phyloP scores from a whole-genome alignment of 805 yeast genomes.

The Ogataea trehaloabstinens region DNA sequence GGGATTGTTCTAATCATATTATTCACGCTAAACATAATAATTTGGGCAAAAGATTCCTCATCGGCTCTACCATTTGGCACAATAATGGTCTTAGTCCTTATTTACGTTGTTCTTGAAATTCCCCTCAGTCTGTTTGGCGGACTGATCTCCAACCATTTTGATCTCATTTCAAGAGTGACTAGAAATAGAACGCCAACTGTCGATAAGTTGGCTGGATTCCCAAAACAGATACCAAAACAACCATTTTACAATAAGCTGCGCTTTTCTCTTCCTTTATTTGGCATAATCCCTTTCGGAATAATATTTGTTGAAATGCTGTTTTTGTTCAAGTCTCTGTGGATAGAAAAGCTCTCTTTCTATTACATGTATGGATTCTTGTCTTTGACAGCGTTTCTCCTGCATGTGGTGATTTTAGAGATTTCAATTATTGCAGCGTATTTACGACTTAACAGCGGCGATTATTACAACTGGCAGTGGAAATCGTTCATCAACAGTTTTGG shows the following conservation, averaged over 20 bases:
- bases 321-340: constrained; percentile 74
- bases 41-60: constrained; percentile 76
- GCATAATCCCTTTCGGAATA: constrained; percentile 74
- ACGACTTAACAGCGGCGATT: constrained; percentile 47
- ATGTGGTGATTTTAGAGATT: constrained; percentile 66
- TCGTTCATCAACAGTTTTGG: constrained; percentile 66
- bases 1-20: constrained; percentile 47
- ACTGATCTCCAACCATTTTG: constrained; percentile 30
- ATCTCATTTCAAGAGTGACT: constrained; percentile 18
- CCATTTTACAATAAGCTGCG: constrained; percentile 34
- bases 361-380: constrained; percentile 78
- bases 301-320: constrained; percentile 76
- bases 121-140: constrained; percentile 82
- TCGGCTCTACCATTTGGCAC: constrained; percentile 79
- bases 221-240: constrained; percentile 32
- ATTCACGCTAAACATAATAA: constrained; percentile 59
- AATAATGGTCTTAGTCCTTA: constrained; percentile 52
- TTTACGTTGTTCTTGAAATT: constrained; percentile 64
- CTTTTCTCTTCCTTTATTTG: constrained; percentile 49
- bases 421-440: constrained; percentile 68
- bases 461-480: constrained; percentile 81
- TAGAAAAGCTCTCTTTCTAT: constrained; percentile 74
- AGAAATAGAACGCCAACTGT: constrained; percentile 11
- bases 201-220: constrained; percentile 4
- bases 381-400: constrained; percentile 55